Percentiles rank a stretch among this genome's conserved stretches.
These are phyloP conservation scores for Phymatotrichopsis omnivora DNA, from an alignment of 2,329 filamentous ascomycete species.

Conservation along the genomic window DNA sequence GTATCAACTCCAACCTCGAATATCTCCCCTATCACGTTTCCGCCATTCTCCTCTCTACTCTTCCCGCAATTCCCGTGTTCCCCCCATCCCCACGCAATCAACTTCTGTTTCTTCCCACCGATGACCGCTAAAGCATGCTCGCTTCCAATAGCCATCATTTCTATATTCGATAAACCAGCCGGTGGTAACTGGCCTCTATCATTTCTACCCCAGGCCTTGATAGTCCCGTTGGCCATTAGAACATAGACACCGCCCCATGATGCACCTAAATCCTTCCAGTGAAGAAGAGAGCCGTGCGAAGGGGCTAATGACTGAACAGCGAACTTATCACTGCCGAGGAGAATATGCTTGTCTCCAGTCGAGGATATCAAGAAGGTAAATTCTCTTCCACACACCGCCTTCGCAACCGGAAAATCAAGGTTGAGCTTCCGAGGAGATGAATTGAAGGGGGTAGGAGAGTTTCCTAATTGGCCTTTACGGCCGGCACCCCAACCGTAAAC, in stretches of 20 bases:
- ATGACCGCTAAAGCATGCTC: constrained; percentile 77
- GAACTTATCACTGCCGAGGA: constrained; percentile 72
- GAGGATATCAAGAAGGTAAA: constrained; percentile 61
- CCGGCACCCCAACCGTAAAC: constrained; percentile 84
- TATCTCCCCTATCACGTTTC: constrained; percentile 59
- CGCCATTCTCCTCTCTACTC: constrained; percentile 44
- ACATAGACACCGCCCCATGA: constrained; percentile 78
- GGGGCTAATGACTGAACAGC: constrained; percentile 43
- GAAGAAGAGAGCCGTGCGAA: constrained; percentile 35
- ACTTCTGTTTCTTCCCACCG: constrained; percentile 43
- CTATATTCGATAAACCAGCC: constrained; percentile 47
- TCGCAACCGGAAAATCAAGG: constrained; percentile 43
- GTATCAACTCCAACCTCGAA: constrained; percentile 52
- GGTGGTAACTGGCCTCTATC: constrained; percentile 76
- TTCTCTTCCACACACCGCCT: constrained; percentile 70
- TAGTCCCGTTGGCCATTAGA: constrained; percentile 47
- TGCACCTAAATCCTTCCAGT: constrained; percentile 60
- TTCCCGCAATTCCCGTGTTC: constrained; percentile 94
- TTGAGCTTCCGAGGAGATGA: constrained; percentile 53
- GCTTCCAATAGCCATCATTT: constrained; percentile 68
- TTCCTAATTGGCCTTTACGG: constrained; percentile 73
- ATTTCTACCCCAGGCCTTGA: constrained; percentile 71
- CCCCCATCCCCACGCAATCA: constrained; percentile 90
- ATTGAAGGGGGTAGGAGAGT: constrained; percentile 42
- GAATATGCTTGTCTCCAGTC: constrained; percentile 38